Evolutionary conservation across 106 monocot species (phyloP).

Genomic region (Acanthochlamys bracteata): DNA sequence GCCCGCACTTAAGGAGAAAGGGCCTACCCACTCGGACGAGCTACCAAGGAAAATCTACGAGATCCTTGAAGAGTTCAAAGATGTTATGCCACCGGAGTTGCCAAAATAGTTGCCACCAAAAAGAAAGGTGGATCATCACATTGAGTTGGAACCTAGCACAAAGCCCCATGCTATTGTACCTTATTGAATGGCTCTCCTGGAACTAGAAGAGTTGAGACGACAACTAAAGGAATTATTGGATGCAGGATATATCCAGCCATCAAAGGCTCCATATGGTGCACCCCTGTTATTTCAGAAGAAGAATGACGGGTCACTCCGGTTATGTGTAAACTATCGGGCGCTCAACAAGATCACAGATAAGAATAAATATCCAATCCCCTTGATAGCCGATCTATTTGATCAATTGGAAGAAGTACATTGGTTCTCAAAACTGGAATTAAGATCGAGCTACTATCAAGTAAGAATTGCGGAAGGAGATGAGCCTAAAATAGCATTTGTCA

Average conservation of each 20-base stretch:
- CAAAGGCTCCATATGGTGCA: too few relatives aligned
- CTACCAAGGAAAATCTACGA: too few relatives aligned
- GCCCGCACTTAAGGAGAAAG: too few relatives aligned
- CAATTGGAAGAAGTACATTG: not conserved
- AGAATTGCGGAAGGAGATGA: constrained; percentile 2
- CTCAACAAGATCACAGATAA: not conserved
- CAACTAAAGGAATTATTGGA: too few relatives aligned
- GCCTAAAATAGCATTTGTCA: constrained; percentile 4
- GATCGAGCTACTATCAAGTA: constrained; percentile 11
- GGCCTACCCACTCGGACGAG: too few relatives aligned
- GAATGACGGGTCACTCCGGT: not conserved
- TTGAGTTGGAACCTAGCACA: too few relatives aligned
- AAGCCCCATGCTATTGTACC: too few relatives aligned
- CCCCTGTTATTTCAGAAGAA: constrained; percentile 10
- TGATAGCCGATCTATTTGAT: not conserved
- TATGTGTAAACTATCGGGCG: not conserved
- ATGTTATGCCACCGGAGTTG: not conserved
- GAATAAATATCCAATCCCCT: not conserved
- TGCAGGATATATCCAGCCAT: too few relatives aligned
- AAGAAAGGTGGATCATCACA: too few relatives aligned
- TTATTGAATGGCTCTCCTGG: too few relatives aligned
- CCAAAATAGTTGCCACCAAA: not conserved
- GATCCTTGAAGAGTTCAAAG: constrained; percentile 3
- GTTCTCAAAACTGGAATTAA: constrained; percentile 3
- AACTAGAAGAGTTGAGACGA: too few relatives aligned